Base-by-base conservation (phyloP, 495 filamentous ascomycete species). In the Alectoria sarmentosa region DNA sequence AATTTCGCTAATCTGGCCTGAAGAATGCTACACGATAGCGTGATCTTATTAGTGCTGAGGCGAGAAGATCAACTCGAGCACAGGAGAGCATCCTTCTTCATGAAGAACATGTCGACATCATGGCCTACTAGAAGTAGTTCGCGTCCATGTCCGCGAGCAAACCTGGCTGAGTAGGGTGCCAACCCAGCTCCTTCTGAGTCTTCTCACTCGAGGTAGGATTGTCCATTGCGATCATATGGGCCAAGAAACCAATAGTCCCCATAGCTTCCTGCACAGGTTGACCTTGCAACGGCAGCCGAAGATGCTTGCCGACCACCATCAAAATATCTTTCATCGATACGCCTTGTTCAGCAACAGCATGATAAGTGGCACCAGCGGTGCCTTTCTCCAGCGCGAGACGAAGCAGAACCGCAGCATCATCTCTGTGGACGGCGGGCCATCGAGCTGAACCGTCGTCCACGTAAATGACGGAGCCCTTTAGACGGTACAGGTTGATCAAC, bases 351-450 rank as follows among this genome's bases (percentile, higher is more conserved):
- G 69, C 79, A 30, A 76, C 74, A 13, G 70, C 76, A 66, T 82
- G 78, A 56, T 73, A 80, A 7, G 67, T 68, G 8, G 70, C 67
- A 3, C 79, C 79, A 0, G 76, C 71, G 28, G 38, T 63, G 4
- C 71, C 80, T 49, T 76, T 76, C 70, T 80, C 79, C 11, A 79
- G 66, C 2, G 75, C 79, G 4, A 78, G 72, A 7, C 75, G 73
- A 58, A 72, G 81, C 10, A 78, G 52, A 34, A 41, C 37, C 4
- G 80, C 79, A 21, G 77, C 72, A 65, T 83, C 81, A 14, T 69
- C 59, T 6, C 74, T 68, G 62, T 81, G 76, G 5, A 73, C 73
- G 23, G 76, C 74, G 26, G 75, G 74, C 74, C 78, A 80, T 39
- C 74, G 72, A 58, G 78, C 75, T 19, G 69, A 61, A 0, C 79